Base-by-base conservation (phyloP, 768 basidiomycete species). In the Epithele typhae region DNA sequence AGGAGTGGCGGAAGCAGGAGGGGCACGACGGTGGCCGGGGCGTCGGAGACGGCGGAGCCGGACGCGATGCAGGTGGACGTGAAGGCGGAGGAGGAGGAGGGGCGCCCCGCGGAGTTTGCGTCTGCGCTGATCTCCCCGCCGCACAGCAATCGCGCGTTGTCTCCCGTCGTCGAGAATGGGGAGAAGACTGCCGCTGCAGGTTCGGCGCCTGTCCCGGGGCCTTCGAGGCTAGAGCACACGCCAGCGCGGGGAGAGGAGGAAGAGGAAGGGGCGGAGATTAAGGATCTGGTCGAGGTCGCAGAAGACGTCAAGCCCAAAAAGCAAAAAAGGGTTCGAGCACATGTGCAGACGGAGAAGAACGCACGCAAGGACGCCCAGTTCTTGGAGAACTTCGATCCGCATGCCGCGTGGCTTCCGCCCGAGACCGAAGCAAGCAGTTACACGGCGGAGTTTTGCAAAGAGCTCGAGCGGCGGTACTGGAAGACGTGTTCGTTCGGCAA, bases 401-500 rank as follows among this genome's bases (percentile, higher is more conserved):
- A 73, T 34, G 69, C 70, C 7, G 81, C 84, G 48, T 96, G 92
- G 92, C 66, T 95, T 6, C 93, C 93, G 7, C 70, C 75, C 1
- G 78, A 78, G 43, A 94, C 90, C 0, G 74, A 69, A 8, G 61
- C 81, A 0, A 68, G 74, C 14, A 92, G 97, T 62, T 99, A 93
- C 58, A 93, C 89, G 0, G 75, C 78, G 11, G 92, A 95, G 51
- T 87, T 90, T 50, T 96, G 94, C 63, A 78, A 81, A 49, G 82
- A 84, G 51, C 74, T 98, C 17, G 94, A 97, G 67, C 74, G 93
- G 24, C 77, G 84, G 45, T 97, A 82, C 65, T 99, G 96, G 96
- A 75, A 93, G 43, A 92, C 88, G 54, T 82, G 91, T 64, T 84
- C 92, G 0, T 64, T 95, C 3, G 90, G 92, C 4, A 87, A 84